A percentile compares a stretch with the other conserved stretches of the same genome.
Conservation (phyloP, 495 filamentous ascomycete species). For the Xylaria flabelliformis region DNA sequence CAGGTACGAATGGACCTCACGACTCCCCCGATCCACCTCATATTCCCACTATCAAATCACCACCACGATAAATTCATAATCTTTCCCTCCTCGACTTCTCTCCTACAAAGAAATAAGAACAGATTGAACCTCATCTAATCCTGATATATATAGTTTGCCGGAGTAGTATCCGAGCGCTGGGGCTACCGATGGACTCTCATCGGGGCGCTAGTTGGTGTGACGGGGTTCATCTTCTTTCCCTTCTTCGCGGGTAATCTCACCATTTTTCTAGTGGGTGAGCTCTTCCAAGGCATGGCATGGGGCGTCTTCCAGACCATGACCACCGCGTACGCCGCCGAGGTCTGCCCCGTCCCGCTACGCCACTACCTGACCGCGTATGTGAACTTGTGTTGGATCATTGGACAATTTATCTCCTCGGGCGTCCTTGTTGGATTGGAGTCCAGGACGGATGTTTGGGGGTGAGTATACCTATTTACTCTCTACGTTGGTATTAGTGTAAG, state of each 20-base stretch:
- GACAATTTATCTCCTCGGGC: constrained; percentile 68
- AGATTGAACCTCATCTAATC: neutral
- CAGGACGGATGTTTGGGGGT: constrained; percentile 29
- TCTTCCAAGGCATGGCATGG: constrained; percentile 77
- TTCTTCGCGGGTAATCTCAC: constrained; percentile 69
- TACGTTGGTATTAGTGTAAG: constrained; percentile 42
- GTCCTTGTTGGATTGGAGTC: constrained; percentile 50
- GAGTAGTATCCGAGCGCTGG: constrained; percentile 38
- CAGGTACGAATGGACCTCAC: constrained; percentile 29
- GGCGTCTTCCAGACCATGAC: constrained; percentile 64
- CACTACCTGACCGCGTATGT: constrained; percentile 69
- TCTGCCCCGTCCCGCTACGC: constrained; percentile 67
- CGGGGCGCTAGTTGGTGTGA: constrained; percentile 51
- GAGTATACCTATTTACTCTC: constrained; percentile 23
- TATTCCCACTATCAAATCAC: neutral
- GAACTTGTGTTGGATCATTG: constrained; percentile 72
- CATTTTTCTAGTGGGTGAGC: constrained; percentile 67
- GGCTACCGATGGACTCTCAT: constrained; percentile 47
- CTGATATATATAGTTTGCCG: constrained; percentile 41
- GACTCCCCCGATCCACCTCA: constrained; percentile 32
- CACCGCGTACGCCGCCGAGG: constrained; percentile 61
- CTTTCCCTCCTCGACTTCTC: neutral
- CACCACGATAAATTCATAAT: neutral
- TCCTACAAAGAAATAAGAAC: neutral
- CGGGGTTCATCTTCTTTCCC: constrained; percentile 59